phyloP scores from a whole-genome alignment of 495 filamentous ascomycete genomes.

The Aspergillus bertholletiae region DNA sequence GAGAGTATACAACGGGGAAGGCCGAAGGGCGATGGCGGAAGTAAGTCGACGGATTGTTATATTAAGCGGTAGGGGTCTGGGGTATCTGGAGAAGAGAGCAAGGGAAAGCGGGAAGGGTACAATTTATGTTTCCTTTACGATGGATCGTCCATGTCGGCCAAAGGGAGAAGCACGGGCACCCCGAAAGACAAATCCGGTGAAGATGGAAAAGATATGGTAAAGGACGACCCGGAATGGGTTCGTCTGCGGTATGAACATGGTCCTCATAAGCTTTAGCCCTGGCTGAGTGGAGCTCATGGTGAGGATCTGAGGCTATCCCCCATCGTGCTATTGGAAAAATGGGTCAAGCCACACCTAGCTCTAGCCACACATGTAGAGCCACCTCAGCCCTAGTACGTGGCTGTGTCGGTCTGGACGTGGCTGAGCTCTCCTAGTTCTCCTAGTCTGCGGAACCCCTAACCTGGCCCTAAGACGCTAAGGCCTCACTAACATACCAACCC shows the following conservation, averaged over 20 bases:
- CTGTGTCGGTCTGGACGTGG: constrained; percentile 14
- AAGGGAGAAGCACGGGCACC: constrained; percentile 8
- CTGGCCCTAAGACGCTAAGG: not conserved
- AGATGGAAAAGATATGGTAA: not conserved
- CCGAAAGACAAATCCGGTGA: constrained; percentile 12
- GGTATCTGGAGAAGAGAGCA: not conserved
- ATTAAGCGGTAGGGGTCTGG: not conserved
- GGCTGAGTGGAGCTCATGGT: constrained; percentile 13
- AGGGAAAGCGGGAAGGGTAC: not conserved
- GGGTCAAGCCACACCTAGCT: constrained; percentile 23
- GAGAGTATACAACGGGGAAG: too few relatives aligned
- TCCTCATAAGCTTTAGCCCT: constrained; percentile 13
- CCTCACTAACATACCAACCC: not conserved
- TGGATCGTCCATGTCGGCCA: not conserved
- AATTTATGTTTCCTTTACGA: not conserved
- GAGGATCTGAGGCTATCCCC: constrained; percentile 16
- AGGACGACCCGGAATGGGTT: constrained; percentile 2
- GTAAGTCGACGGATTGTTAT: not conserved
- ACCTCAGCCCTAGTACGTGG: constrained; percentile 13
- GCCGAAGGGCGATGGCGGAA: too few relatives aligned
- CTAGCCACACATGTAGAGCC: constrained; percentile 17
- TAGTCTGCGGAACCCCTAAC: not conserved
- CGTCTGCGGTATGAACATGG: constrained; percentile 8
- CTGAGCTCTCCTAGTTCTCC: constrained; percentile 11
- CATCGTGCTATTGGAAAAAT: constrained; percentile 9